Percentiles rank a stretch among this genome's conserved stretches.
phyloP scores from a whole-genome alignment of 306 rosid genomes.

The Vachellia collinsii region DNA sequence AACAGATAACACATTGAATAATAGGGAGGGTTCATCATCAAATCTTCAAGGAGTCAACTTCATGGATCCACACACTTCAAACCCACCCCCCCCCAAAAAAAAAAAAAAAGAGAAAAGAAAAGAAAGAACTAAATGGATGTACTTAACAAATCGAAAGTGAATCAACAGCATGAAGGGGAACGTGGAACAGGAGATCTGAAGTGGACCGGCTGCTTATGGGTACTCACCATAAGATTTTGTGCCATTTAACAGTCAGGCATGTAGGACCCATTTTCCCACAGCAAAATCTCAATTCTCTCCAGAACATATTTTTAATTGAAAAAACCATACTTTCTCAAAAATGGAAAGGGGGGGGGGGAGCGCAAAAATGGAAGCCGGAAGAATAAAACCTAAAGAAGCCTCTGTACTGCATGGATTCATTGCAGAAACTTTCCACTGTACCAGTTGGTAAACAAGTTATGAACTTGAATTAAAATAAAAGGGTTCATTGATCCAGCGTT shows the following conservation, averaged over 20 bases:
- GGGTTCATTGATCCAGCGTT: constrained; percentile 46
- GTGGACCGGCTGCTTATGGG: constrained; percentile 50
- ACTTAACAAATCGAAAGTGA: constrained; percentile 8
- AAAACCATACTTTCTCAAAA: constrained; percentile 14
- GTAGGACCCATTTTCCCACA: constrained; percentile 42
- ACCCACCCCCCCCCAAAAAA: neutral
- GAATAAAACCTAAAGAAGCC: constrained; percentile 22
- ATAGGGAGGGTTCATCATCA: constrained; percentile 8
- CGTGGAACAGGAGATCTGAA: constrained; percentile 27
- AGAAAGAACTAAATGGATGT: neutral
- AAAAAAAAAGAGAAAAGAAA: too few relatives aligned
- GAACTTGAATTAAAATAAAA: constrained; percentile 32
- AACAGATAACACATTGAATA: neutral
- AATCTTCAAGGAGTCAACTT: constrained; percentile 31
- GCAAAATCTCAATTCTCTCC: constrained; percentile 35
- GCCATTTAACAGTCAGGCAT: constrained; percentile 47
- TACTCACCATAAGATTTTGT: constrained; percentile 59
- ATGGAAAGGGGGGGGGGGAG: neutral
- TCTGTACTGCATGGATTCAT: constrained; percentile 38
- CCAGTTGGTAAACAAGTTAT: constrained; percentile 23
- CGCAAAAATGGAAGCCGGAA: constrained; percentile 3
- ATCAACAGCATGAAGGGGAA: constrained; percentile 30
- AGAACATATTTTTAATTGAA: neutral
- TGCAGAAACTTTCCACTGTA: constrained; percentile 1
- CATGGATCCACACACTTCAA: neutral